These are phyloP conservation scores for Ammopiptanthus mongolicus DNA, from an alignment of 306 rosid genomes.

Conservation along the genomic window DNA sequence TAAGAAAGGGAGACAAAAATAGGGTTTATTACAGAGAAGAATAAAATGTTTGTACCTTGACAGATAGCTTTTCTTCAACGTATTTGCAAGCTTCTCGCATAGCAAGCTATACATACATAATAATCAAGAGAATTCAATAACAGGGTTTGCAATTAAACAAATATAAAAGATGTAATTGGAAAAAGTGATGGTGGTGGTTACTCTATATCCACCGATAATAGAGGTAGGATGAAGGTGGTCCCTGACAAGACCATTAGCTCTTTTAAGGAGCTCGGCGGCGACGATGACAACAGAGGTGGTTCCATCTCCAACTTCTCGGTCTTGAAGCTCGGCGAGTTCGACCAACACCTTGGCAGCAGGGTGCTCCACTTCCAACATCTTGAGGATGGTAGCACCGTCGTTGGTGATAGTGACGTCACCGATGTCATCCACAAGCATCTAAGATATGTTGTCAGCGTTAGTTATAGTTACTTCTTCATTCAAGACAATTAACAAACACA, in stretches of 20 bases:
- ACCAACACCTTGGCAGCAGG: slow-evolving; percentile 99
- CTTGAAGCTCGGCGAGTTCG: slow-evolving; percentile 95
- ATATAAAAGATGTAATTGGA: no score
- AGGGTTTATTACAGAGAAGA: neutral
- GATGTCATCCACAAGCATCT: slow-evolving; percentile 97
- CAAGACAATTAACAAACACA: no score
- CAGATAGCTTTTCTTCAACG: slow-evolving; percentile 73
- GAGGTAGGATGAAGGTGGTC: slow-evolving; percentile 97
- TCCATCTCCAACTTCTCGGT: slow-evolving; percentile 96
- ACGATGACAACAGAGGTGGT: slow-evolving; percentile 93
- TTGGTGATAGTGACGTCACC: slow-evolving; percentile 95
- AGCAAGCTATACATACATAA: slow-evolving; percentile 67
- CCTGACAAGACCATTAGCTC: slow-evolving; percentile 95
- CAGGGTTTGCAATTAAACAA: neutral
- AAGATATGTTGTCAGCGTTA: neutral
- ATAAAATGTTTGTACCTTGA: slow-evolving; percentile 45
- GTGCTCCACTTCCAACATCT: slow-evolving; percentile 96
- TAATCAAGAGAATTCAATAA: slow-evolving; percentile 5
- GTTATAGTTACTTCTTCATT: neutral
- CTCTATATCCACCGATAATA: slow-evolving; percentile 94
- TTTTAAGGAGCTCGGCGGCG: slow-evolving; percentile 91
- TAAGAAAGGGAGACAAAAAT: neutral
- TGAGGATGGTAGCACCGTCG: slow-evolving; percentile 95
- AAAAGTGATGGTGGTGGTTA: neutral
- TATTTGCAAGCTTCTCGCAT: slow-evolving; percentile 98